Evolutionary conservation across 2,329 filamentous ascomycete genomes (phyloP).

Genomic region (Colletotrichum melonis): DNA sequence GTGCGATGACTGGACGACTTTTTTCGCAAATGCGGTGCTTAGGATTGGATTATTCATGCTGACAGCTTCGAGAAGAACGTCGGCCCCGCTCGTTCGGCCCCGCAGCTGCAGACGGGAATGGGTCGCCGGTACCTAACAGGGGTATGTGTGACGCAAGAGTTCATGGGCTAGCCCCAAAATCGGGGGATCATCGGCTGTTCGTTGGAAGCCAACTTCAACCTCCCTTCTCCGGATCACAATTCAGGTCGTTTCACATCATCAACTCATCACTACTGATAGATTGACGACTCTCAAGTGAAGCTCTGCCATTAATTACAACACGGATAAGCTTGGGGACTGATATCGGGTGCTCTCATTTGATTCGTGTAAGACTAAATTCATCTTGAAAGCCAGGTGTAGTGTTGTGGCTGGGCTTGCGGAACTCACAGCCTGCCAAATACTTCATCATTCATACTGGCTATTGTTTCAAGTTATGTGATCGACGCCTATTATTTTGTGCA

Average conservation of each 20-base stretch:
- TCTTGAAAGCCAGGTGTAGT: not conserved
- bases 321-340: too few species aligned
- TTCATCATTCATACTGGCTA: too few species aligned
- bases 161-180: not conserved
- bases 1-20: not conserved
- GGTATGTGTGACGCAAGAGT: not conserved
- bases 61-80: conserved; percentile 22
- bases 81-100: conserved; percentile 1
- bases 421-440: not conserved
- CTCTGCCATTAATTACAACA: not conserved
- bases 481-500: too few species aligned
- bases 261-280: not conserved
- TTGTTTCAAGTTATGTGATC: too few species aligned
- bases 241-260: not conserved
- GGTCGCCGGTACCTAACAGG: too few species aligned
- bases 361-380: not conserved
- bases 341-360: not conserved
- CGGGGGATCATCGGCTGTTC: not conserved
- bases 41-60: conserved; percentile 38
- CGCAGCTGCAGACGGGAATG: not conserved
- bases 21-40: conserved; percentile 23
- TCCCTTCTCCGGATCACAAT: not conserved
- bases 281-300: not conserved
- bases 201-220: not conserved
- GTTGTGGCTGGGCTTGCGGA: not conserved